A percentile compares a stretch with the other conserved stretches of the same genome.
Evolutionary conservation across 805 yeast species (phyloP).

Genomic region (Phaffomyces antillensis): DNA sequence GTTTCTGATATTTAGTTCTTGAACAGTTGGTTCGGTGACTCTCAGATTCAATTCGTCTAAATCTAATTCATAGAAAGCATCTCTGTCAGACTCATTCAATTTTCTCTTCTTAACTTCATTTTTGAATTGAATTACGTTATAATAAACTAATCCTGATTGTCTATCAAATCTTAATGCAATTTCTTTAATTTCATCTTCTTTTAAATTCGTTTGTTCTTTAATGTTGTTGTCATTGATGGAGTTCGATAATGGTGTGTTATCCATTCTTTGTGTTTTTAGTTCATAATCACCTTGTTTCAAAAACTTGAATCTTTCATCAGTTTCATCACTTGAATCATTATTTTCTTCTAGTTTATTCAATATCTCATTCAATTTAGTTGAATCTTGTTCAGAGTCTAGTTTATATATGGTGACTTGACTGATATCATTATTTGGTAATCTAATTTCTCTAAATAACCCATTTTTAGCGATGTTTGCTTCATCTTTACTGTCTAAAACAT

Average conservation of each 20-base stretch:
- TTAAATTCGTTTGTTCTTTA: conserved; percentile 7
- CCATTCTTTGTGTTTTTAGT: conserved; percentile 33
- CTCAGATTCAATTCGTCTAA: conserved; percentile 54
- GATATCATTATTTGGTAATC: conserved; percentile 45
- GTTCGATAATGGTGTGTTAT: conserved; percentile 9
- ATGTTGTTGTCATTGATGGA: conserved; percentile 18
- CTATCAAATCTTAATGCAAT: conserved; percentile 55
- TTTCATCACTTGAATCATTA: conserved; percentile 28
- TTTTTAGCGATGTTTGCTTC: conserved; percentile 31
- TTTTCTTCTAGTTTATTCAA: conserved; percentile 45
- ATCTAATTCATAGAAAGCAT: conserved; percentile 48
- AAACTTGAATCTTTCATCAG: conserved; percentile 40
- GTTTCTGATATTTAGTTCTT: conserved; percentile 64
- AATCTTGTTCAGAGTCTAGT: conserved; percentile 35
- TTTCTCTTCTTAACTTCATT: conserved; percentile 82
- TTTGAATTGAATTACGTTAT: conserved; percentile 71
- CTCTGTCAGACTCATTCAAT: conserved; percentile 43
- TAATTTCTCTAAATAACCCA: conserved; percentile 67
- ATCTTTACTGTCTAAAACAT: conserved; percentile 23
- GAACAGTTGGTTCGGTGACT: conserved; percentile 66
- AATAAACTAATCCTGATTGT: conserved; percentile 55
- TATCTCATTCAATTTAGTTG: conserved; percentile 31
- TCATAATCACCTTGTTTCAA: conserved; percentile 75
- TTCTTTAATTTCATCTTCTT: conserved; percentile 35
- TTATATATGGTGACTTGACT: conserved; percentile 74